Percentiles rank a stretch among this genome's conserved stretches.
phyloP scores from a whole-genome alignment of 2,329 filamentous ascomycete species.

The Arthrobotrys conoides region DNA sequence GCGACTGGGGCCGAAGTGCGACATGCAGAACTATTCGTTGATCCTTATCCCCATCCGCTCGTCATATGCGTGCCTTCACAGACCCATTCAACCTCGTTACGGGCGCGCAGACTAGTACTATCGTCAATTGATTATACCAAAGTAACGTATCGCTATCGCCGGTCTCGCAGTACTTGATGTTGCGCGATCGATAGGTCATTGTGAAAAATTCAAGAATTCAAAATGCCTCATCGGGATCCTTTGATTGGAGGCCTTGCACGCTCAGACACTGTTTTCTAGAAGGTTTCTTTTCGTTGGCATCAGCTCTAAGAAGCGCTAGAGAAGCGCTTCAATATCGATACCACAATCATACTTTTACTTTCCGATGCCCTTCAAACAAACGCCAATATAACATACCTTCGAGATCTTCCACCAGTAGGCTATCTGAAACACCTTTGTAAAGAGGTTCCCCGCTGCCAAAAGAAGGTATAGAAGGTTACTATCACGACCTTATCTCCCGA shows the following conservation, averaged over 20 bases:
- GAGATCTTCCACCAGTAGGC: slow-evolving; percentile 14
- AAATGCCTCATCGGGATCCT: slow-evolving; percentile 17
- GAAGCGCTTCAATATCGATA: not conserved
- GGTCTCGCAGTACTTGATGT: slow-evolving; percentile 5
- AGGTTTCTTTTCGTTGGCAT: not conserved
- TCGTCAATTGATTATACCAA: no score
- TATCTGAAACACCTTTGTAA: not conserved
- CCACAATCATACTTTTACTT: slow-evolving; percentile 5
- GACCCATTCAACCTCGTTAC: slow-evolving; percentile 24
- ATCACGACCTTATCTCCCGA: slow-evolving; percentile 15
- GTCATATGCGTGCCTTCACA: slow-evolving; percentile 6
- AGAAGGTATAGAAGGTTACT: slow-evolving; percentile 4
- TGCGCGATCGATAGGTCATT: not conserved
- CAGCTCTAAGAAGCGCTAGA: not conserved
- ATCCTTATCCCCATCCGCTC: slow-evolving; percentile 10
- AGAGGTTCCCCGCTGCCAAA: not conserved
- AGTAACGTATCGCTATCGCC: not conserved
- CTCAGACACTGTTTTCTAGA: slow-evolving; percentile 5
- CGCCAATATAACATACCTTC: not conserved
- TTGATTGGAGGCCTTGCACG: slow-evolving; percentile 10
- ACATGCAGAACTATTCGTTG: slow-evolving; percentile 38
- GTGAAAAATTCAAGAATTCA: not conserved
- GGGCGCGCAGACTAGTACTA: not conserved
- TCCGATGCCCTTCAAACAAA: not conserved
- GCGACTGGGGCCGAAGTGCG: slow-evolving; percentile 29